Conservation (phyloP, 176 grass and related monocot genomes). For the Juncus inflexus region DNA sequence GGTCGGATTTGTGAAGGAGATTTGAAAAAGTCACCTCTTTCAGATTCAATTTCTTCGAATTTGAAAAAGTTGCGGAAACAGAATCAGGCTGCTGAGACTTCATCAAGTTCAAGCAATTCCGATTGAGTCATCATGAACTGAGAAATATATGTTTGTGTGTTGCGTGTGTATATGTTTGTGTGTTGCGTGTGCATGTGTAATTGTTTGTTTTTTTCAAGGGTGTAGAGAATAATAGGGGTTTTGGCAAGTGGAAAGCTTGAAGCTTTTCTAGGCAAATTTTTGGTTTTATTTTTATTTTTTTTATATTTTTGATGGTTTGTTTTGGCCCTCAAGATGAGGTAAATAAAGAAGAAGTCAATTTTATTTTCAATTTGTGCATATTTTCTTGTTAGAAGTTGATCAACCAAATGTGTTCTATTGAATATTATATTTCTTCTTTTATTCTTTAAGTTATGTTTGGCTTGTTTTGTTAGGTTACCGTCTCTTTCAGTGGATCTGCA, state of each 20-base stretch:
- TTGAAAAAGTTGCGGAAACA: conserved; percentile 29
- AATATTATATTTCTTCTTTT: too few species aligned
- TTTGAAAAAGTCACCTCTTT: background rate
- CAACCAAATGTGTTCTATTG: too few species aligned
- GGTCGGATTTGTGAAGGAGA: conserved; percentile 1
- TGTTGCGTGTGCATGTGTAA: background rate
- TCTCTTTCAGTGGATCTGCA: too few species aligned
- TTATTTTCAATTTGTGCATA: too few species aligned
- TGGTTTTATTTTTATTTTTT: background rate
- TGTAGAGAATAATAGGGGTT: background rate
- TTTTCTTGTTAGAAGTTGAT: too few species aligned
- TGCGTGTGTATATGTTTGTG: background rate
- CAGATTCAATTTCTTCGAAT: conserved; percentile 1
- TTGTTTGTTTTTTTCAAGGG: background rate
- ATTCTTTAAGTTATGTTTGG: too few species aligned
- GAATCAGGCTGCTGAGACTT: conserved; percentile 13
- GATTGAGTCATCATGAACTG: background rate
- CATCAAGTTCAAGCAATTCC: conserved; percentile 10
- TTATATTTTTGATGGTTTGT: background rate
- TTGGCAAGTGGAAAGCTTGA: background rate
- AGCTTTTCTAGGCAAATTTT: conserved; percentile 10
- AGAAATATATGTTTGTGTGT: background rate
- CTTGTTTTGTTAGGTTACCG: too few species aligned
- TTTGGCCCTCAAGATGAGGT: background rate
- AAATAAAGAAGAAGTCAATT: too few species aligned